These are phyloP conservation scores for Avena eriantha DNA, from an alignment of 176 grass and related monocot species.

Conservation along the genomic window DNA sequence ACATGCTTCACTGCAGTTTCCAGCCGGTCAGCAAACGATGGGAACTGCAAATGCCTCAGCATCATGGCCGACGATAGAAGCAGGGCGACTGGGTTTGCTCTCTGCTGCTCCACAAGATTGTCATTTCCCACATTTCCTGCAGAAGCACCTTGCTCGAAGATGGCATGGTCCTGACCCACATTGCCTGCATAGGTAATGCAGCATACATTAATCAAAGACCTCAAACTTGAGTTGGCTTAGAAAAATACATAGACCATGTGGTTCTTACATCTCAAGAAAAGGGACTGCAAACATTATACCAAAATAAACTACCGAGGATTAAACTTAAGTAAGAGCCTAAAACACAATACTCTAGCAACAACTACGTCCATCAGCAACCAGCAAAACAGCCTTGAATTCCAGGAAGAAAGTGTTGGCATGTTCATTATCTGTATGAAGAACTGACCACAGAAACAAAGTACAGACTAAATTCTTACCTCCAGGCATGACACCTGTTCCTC, in stretches of 20 bases:
- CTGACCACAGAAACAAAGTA: constrained; percentile 29
- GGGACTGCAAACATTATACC: not conserved
- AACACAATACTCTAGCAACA: not conserved
- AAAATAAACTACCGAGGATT: not conserved
- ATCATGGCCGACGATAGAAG: constrained; percentile 95
- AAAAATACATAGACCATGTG: not conserved
- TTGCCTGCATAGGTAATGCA: constrained; percentile 64
- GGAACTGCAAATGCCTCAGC: constrained; percentile 91
- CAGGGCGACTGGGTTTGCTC: constrained; percentile 85
- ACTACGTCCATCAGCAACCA: not conserved
- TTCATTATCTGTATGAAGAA: constrained; percentile 9
- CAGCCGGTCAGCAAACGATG: constrained; percentile 84
- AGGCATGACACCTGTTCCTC: constrained; percentile 96
- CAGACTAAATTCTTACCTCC: constrained; percentile 64
- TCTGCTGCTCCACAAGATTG: constrained; percentile 75
- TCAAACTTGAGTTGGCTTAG: not conserved
- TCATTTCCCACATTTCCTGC: constrained; percentile 86
- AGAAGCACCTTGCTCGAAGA: constrained; percentile 98
- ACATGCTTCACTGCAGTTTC: constrained; percentile 85
- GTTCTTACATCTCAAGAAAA: not conserved
- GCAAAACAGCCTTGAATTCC: constrained; percentile 10
- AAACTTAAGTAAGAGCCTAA: not conserved
- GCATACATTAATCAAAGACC: constrained; percentile 8
- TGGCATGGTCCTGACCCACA: constrained; percentile 90
- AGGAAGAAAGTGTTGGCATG: not conserved